These are phyloP conservation scores for Rhodosorus marinus DNA, from an alignment of 23 red algal species.

Conservation along the genomic window DNA sequence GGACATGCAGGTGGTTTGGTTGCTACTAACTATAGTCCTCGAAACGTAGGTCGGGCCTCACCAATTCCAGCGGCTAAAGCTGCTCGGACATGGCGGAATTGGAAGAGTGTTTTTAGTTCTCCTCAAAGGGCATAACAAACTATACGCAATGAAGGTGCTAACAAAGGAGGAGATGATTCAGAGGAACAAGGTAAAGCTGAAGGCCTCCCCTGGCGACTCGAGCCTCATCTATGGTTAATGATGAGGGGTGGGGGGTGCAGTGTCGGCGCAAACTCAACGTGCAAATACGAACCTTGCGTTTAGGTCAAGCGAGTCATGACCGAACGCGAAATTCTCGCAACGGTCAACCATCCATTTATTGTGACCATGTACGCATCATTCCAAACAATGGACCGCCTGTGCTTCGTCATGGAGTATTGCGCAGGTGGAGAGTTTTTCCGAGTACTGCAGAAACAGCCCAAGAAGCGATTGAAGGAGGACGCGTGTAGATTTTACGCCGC, in stretches of 20 bases:
- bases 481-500: conserved; percentile 31
- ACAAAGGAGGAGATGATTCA: conserved; percentile 57
- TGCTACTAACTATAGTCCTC: too few species aligned
- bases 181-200: conserved; percentile 19
- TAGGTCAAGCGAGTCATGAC: conserved; percentile 49
- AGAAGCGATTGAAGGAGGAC: conserved; percentile 20
- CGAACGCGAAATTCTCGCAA: conserved; percentile 33
- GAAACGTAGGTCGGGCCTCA: too few species aligned
- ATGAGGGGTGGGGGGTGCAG: too few species aligned
- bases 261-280: too few species aligned
- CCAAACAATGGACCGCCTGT: conserved; percentile 24
- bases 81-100: conserved; percentile 30
- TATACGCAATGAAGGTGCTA: conserved; percentile 50
- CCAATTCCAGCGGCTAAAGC: too few species aligned
- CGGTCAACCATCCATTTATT: conserved; percentile 40
- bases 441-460: conserved; percentile 28
- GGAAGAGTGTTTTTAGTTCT: conserved; percentile 29
- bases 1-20: too few species aligned
- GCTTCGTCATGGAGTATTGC: conserved; percentile 52
- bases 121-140: conserved; percentile 14
- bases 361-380: conserved; percentile 42
- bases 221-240: too few species aligned
- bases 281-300: too few species aligned
- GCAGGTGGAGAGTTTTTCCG: conserved; percentile 47
- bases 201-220: too few species aligned